phyloP scores from a whole-genome alignment of 1,284 basidiomycete species.

The Ceratobasidium sp. region DNA sequence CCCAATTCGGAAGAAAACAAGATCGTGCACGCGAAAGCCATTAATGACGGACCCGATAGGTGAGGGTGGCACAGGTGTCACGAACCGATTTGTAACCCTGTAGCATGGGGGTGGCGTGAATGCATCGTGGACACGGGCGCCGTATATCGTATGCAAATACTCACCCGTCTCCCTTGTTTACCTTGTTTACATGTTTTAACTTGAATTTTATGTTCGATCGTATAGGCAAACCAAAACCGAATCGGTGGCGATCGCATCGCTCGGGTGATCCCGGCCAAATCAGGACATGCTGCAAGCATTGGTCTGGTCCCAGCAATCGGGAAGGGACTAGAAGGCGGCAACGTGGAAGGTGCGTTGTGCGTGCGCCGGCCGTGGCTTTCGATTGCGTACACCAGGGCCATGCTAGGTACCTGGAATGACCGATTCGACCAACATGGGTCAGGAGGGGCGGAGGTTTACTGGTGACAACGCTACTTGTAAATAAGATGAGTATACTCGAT shows the following conservation, averaged over 20 bases:
- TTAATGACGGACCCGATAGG: too few species aligned
- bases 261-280: background rate
- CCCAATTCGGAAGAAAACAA: too few species aligned
- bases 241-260: background rate
- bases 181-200: background rate
- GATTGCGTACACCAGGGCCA: background rate
- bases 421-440: background rate
- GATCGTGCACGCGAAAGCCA: too few species aligned
- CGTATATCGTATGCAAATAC: too few species aligned
- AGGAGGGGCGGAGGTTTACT: background rate
- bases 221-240: background rate
- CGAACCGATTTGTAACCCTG: too few species aligned
- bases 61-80: too few species aligned
- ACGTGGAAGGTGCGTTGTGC: background rate
- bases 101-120: too few species aligned
- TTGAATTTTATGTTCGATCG: background rate
- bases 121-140: too few species aligned
- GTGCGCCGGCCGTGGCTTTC: background rate
- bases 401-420: background rate
- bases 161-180: too few species aligned
- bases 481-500: background rate
- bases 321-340: background rate
- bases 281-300: background rate
- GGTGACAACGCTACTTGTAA: background rate
- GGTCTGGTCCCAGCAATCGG: background rate